These are phyloP conservation scores for Selenicereus undatus DNA, from an alignment of 148 eudicot species.

Conservation along the genomic window DNA sequence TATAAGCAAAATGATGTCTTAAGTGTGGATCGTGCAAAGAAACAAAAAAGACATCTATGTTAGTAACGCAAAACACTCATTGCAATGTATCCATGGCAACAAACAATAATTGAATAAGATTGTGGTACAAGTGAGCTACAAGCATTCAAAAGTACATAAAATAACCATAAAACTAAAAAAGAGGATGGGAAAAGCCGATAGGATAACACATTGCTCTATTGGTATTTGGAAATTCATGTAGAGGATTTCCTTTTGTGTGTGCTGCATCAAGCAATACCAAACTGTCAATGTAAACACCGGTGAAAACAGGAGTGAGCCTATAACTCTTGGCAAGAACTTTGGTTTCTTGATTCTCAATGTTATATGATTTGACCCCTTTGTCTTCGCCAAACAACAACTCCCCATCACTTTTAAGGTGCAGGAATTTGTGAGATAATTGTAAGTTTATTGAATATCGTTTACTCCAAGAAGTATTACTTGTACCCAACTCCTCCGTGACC, in stretches of 20 bases:
- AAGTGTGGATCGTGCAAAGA: too few relatives aligned
- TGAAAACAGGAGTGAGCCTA: not conserved
- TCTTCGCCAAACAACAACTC: constrained; percentile 9
- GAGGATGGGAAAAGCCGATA: not conserved
- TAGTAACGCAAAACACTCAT: not conserved
- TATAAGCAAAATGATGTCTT: too few relatives aligned
- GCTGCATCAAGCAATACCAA: not conserved
- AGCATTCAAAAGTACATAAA: not conserved
- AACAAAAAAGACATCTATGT: too few relatives aligned
- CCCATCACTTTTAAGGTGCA: constrained; percentile 11
- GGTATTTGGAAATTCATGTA: not conserved
- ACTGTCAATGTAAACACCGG: constrained; percentile 10
- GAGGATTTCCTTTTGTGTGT: not conserved
- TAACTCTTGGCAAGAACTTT: constrained; percentile 22
- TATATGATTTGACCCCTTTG: constrained; percentile 17
- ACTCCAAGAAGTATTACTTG: not conserved
- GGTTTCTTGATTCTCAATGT: constrained; percentile 6
- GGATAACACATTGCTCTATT: not conserved
- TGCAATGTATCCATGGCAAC: too few relatives aligned
- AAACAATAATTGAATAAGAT: too few relatives aligned
- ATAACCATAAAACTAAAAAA: not conserved
- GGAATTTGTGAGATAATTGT: not conserved
- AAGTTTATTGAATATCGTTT: constrained; percentile 5
- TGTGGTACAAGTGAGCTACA: not conserved
- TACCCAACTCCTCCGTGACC: not conserved